Percentiles rank a stretch among this genome's conserved stretches.
These are phyloP conservation scores for Candida sp. DNA, from an alignment of 1,139 yeast species.

Conservation along the genomic window DNA sequence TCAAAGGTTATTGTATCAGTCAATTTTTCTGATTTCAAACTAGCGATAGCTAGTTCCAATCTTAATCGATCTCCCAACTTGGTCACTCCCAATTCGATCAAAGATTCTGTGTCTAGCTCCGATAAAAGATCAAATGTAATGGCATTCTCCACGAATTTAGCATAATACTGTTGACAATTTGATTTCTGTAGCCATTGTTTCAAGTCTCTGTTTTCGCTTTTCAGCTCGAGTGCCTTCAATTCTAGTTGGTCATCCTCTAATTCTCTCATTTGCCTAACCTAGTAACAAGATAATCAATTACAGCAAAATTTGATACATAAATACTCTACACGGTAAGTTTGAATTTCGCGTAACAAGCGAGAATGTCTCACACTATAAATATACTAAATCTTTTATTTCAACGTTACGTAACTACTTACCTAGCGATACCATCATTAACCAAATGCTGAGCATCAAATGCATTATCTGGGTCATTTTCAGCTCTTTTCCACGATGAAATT, in stretches of 20 bases:
- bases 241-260: background rate
- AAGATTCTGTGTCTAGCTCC: constrained; percentile 64
- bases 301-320: background rate
- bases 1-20: constrained; percentile 27
- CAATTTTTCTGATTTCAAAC: constrained; percentile 36
- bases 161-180: constrained; percentile 34
- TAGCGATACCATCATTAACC: constrained; percentile 43
- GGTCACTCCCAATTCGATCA: constrained; percentile 70
- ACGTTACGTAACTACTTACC: background rate
- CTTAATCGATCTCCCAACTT: constrained; percentile 82
- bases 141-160: constrained; percentile 43
- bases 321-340: background rate
- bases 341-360: background rate
- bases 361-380: background rate
- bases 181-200: constrained; percentile 35
- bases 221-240: background rate
- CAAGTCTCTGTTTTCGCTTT: constrained; percentile 16
- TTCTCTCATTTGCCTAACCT: background rate
- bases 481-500: constrained; percentile 73
- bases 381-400: background rate
- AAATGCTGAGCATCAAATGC: constrained; percentile 57
- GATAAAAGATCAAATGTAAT: constrained; percentile 58
- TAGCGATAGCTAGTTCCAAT: constrained; percentile 51
- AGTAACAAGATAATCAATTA: background rate
- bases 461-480: constrained; percentile 50